A percentile compares a stretch with the other conserved stretches of the same genome.
Evolutionary conservation across 441 rosid genomes (phyloP).

Genomic region (Francoa sonchifolia): DNA sequence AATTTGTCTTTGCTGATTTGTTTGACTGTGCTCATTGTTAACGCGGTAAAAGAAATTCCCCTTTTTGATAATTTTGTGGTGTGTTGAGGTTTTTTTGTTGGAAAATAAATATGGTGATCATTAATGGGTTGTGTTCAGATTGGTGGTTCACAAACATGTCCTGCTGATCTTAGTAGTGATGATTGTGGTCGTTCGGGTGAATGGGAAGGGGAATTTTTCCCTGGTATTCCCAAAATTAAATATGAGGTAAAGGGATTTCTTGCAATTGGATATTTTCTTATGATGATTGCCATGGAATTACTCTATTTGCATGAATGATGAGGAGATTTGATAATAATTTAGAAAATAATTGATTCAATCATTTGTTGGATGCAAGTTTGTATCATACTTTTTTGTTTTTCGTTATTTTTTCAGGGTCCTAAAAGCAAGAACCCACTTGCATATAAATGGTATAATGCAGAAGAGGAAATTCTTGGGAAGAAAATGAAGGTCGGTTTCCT

Average conservation of each 20-base stretch:
- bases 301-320: not conserved
- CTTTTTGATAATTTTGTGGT: too few species aligned
- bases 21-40: too few species aligned
- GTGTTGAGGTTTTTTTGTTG: not conserved
- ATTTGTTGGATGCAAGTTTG: not conserved
- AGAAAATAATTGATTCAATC: not conserved
- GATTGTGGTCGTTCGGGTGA: slow-evolving; percentile 47
- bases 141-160: slow-evolving; percentile 62
- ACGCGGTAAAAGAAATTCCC: too few species aligned
- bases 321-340: not conserved
- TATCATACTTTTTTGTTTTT: not conserved
- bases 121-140: slow-evolving; percentile 30
- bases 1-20: too few species aligned
- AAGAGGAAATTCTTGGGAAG: slow-evolving; percentile 84
- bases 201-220: slow-evolving; percentile 92
- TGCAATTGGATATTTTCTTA: not conserved
- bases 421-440: slow-evolving; percentile 64
- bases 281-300: not conserved
- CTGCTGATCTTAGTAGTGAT: slow-evolving; percentile 37
- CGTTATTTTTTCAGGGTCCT: slow-evolving; percentile 44
- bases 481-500: slow-evolving; percentile 69
- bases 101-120: slow-evolving; percentile 1
- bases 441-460: slow-evolving; percentile 82
- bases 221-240: slow-evolving; percentile 60
- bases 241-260: slow-evolving; percentile 46